These are phyloP conservation scores for Phlyctochytrium arcticum DNA, from an alignment of 192 early-diverging fungal species.

Conservation along the genomic window DNA sequence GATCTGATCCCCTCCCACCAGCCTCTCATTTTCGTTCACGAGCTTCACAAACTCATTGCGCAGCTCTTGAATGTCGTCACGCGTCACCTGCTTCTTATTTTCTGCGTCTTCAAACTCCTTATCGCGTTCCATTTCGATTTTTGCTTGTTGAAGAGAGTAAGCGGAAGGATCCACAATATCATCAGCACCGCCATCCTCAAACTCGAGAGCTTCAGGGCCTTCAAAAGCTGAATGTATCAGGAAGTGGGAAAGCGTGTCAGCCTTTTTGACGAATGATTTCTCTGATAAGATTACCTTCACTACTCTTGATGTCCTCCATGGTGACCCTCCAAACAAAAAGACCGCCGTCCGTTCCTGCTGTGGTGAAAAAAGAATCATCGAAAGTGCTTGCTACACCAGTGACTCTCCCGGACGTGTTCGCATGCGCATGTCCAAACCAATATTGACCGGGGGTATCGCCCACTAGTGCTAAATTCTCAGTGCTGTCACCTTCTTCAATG, in stretches of 20 bases:
- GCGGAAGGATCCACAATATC: conserved; percentile 50
- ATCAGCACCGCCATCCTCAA: conserved; percentile 12
- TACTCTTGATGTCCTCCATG: conserved; percentile 31
- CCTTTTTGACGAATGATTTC: neutral
- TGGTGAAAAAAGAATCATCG: conserved; percentile 50
- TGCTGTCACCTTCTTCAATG: conserved; percentile 20
- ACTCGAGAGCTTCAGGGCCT: conserved; percentile 6
- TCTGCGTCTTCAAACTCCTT: conserved; percentile 53
- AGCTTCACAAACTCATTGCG: conserved; percentile 49
- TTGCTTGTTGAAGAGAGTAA: conserved; percentile 57
- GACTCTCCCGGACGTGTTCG: conserved; percentile 37
- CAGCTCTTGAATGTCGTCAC: conserved; percentile 46
- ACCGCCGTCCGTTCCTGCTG: conserved; percentile 50
- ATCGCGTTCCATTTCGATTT: conserved; percentile 57
- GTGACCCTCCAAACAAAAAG: conserved; percentile 45
- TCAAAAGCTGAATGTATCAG: conserved; percentile 9
- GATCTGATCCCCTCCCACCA: conserved; percentile 2
- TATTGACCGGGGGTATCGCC: conserved; percentile 35
- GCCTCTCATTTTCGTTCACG: conserved; percentile 41
- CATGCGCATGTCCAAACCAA: conserved; percentile 56
- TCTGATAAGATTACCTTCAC: conserved; percentile 21
- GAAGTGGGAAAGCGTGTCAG: neutral
- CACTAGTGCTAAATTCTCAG: neutral
- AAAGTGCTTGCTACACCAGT: conserved; percentile 36
- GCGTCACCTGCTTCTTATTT: conserved; percentile 46